These are phyloP conservation scores for Rheum nobile DNA, from an alignment of 148 eudicot genomes.

Conservation along the genomic window DNA sequence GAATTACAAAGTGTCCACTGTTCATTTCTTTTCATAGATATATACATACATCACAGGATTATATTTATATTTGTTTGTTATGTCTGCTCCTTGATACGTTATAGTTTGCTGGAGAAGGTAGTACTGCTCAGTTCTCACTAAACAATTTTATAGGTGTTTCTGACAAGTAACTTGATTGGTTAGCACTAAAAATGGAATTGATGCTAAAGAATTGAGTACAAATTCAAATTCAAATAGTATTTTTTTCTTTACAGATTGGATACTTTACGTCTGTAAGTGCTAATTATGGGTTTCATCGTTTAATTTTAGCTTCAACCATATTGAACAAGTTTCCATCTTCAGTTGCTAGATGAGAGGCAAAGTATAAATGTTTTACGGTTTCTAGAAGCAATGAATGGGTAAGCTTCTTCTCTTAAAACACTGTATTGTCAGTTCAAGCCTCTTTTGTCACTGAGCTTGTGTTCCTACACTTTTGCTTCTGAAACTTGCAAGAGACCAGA, in stretches of 20 bases:
- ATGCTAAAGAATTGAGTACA: background rate
- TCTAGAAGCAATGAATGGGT: constrained; percentile 85
- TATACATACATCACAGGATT: background rate
- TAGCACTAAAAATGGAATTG: background rate
- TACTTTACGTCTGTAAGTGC: background rate
- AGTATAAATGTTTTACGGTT: constrained; percentile 60
- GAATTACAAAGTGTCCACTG: background rate
- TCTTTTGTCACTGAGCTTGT: background rate
- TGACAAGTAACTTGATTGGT: background rate
- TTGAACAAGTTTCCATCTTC: constrained; percentile 13
- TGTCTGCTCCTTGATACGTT: background rate
- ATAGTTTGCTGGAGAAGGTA: background rate
- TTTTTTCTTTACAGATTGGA: background rate
- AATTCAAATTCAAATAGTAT: background rate
- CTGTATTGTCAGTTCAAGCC: too few relatives aligned
- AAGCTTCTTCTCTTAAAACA: background rate
- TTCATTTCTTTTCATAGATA: background rate
- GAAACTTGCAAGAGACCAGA: constrained; percentile 59
- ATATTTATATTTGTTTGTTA: background rate
- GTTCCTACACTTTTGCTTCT: background rate
- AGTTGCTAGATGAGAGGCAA: constrained; percentile 64
- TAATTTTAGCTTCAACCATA: too few relatives aligned
- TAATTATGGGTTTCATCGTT: background rate
- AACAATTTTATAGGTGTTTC: background rate
- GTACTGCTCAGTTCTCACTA: background rate